Percentiles rank a stretch among this genome's conserved stretches.
phyloP scores from a whole-genome alignment of 139 green algal species.

The Monoraphidium neglectum region DNA sequence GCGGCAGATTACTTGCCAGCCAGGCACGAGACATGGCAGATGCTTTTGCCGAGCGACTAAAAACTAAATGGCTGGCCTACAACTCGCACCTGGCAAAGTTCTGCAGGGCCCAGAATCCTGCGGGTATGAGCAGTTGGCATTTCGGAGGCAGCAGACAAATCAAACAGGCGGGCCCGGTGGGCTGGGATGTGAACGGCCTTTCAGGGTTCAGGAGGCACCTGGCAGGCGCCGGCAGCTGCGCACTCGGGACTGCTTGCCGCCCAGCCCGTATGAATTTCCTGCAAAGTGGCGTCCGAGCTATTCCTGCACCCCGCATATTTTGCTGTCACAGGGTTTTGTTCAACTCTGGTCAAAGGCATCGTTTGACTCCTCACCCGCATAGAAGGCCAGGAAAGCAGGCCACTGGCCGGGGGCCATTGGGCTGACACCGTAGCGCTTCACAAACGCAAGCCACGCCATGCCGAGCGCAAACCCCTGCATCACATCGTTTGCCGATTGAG shows the following conservation, averaged over 20 bases:
- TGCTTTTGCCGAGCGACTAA: too few species aligned
- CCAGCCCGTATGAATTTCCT: too few species aligned
- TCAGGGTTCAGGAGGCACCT: too few species aligned
- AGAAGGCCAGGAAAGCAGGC: conserved; percentile 30
- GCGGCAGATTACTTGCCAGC: too few species aligned
- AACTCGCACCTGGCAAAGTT: conserved; percentile 34
- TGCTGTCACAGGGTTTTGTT: neutral
- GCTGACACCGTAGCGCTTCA: conserved; percentile 23
- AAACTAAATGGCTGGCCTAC: too few species aligned
- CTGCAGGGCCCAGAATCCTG: conserved; percentile 28
- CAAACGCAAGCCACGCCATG: conserved; percentile 23
- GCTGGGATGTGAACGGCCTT: too few species aligned
- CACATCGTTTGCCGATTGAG: too few species aligned
- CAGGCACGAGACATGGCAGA: too few species aligned
- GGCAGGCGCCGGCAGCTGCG: too few species aligned
- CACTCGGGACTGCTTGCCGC: too few species aligned
- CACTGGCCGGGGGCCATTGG: conserved; percentile 25
- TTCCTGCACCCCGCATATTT: neutral
- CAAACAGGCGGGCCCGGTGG: too few species aligned
- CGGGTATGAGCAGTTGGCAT: neutral
- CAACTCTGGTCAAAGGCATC: neutral
- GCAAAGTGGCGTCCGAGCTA: neutral
- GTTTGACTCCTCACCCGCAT: conserved; percentile 8
- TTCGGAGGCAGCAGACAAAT: neutral
- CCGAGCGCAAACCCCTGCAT: neutral